A percentile compares a stretch with the other conserved stretches of the same genome.
Conservation (phyloP, 768 basidiomycete genomes). For the Leccinellum luteum region DNA sequence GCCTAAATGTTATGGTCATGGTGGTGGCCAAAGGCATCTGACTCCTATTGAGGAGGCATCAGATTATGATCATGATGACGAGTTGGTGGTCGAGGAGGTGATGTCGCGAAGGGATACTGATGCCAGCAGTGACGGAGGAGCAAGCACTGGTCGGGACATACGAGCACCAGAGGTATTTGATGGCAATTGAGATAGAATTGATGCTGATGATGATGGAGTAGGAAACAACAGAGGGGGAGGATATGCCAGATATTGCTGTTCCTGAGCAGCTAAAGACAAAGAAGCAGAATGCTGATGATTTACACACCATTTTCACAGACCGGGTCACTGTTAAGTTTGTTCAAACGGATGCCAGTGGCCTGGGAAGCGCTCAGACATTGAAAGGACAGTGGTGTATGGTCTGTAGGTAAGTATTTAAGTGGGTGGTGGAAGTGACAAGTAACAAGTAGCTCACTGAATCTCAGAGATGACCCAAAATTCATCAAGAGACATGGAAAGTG, state of each 20-base stretch:
- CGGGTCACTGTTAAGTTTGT: background rate
- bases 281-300: background rate
- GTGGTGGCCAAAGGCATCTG: background rate
- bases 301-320: background rate
- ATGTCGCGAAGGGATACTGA: background rate
- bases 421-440: background rate
- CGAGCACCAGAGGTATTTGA: background rate
- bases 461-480: background rate
- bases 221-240: background rate
- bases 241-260: background rate
- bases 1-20: background rate
- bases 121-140: background rate
- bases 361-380: background rate
- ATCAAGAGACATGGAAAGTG: background rate
- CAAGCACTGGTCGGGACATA: background rate
- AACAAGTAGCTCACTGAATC: background rate
- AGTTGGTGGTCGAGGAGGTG: background rate
- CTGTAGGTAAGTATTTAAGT: background rate
- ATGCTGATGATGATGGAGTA: background rate
- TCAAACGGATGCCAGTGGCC: background rate
- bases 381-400: background rate
- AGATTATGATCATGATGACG: background rate
- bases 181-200: background rate
- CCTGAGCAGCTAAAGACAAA: background rate
- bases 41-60: background rate